Conservation (phyloP, 345 rosid genomes). For the Lepidium aucheri region DNA sequence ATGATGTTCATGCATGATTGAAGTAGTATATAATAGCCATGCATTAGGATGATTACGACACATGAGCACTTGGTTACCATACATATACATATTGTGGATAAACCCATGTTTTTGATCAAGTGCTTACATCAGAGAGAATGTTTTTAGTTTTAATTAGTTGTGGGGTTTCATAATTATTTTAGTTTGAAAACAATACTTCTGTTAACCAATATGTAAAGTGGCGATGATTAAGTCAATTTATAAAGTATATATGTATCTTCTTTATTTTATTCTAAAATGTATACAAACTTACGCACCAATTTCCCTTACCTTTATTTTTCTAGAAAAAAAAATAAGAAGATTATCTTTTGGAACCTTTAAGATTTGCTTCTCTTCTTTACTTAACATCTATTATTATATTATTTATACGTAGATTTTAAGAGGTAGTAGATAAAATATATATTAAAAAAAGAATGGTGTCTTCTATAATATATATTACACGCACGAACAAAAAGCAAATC, state of each 20-base stretch:
- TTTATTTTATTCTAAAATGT: slow-evolving; percentile 5
- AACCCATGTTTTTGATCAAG: slow-evolving; percentile 31
- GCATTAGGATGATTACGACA: slow-evolving; percentile 15
- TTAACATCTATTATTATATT: not conserved
- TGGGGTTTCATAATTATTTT: slow-evolving; percentile 53
- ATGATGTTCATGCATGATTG: slow-evolving; percentile 1
- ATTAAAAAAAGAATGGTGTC: not conserved
- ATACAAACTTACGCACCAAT: not conserved
- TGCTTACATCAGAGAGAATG: slow-evolving; percentile 47
- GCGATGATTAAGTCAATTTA: slow-evolving; percentile 43
- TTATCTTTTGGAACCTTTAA: not conserved
- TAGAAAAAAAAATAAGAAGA: not conserved
- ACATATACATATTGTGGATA: slow-evolving; percentile 37
- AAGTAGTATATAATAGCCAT: slow-evolving; percentile 6
- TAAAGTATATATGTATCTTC: slow-evolving; percentile 18
- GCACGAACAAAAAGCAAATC: not conserved
- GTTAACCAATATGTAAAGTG: slow-evolving; percentile 24
- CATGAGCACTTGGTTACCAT: not conserved
- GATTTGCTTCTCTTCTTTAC: slow-evolving; percentile 1
- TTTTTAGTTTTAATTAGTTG: slow-evolving; percentile 20
- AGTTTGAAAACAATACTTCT: slow-evolving; percentile 29
- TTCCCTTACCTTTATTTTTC: not conserved
- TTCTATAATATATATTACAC: not conserved
- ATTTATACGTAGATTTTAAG: not conserved
- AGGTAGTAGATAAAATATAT: not conserved